phyloP scores from a whole-genome alignment of 2,329 filamentous ascomycete genomes.

The Fusarium ambrosium region DNA sequence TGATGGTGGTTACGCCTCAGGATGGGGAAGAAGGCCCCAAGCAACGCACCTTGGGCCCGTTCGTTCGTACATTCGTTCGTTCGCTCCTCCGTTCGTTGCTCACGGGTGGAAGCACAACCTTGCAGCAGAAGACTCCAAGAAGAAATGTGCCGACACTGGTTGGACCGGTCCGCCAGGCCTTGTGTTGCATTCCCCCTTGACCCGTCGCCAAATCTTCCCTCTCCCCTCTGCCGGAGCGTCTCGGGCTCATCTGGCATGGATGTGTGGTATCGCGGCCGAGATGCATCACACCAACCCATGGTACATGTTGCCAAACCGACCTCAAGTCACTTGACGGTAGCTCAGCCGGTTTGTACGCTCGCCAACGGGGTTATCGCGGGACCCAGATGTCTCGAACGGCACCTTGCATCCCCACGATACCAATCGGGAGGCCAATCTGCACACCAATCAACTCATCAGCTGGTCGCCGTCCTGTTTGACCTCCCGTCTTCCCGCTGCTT shows the following conservation, averaged over 20 bases:
- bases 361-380: slow-evolving; percentile 44
- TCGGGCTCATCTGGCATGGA: slow-evolving; percentile 39
- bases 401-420: slow-evolving; percentile 48
- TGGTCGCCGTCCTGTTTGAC: slow-evolving; percentile 37
- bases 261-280: slow-evolving; percentile 36
- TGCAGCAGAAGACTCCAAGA: slow-evolving; percentile 25
- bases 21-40: slow-evolving; percentile 15
- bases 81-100: slow-evolving; percentile 17
- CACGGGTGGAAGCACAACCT: slow-evolving; percentile 33
- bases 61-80: not conserved
- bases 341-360: slow-evolving; percentile 44
- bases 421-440: slow-evolving; percentile 39
- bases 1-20: slow-evolving; percentile 17
- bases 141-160: slow-evolving; percentile 37
- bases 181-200: slow-evolving; percentile 37
- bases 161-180: slow-evolving; percentile 27
- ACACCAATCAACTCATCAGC: slow-evolving; percentile 31
- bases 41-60: slow-evolving; percentile 10
- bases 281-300: slow-evolving; percentile 41
- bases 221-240: slow-evolving; percentile 29
- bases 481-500: slow-evolving; percentile 29
- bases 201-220: slow-evolving; percentile 40
- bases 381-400: slow-evolving; percentile 47
- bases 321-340: slow-evolving; percentile 44
- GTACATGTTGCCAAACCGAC: slow-evolving; percentile 42